phyloP scores from a whole-genome alignment of 1,139 yeast genomes.

The Kodamaea suecica region DNA sequence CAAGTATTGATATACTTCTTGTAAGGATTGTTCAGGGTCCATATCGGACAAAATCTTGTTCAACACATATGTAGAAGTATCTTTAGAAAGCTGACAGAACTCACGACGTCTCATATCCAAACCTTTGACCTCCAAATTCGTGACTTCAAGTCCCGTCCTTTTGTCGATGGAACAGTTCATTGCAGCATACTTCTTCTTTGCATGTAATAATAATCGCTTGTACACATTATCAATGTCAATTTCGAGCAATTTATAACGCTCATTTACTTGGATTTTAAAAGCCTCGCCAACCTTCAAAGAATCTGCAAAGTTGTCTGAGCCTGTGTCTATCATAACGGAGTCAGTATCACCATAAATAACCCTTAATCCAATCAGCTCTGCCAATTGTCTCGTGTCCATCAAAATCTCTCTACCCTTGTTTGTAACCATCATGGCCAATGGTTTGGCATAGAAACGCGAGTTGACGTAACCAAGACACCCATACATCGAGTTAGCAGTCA shows the following conservation, averaged over 20 bases:
- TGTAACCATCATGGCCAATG: slow-evolving; percentile 93
- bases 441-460: slow-evolving; percentile 93
- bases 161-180: slow-evolving; percentile 53
- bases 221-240: slow-evolving; percentile 95
- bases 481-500: slow-evolving; percentile 98
- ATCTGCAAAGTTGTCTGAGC: slow-evolving; percentile 62
- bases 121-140: slow-evolving; percentile 85
- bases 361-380: slow-evolving; percentile 75
- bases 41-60: slow-evolving; percentile 67
- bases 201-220: slow-evolving; percentile 78
- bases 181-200: slow-evolving; percentile 99
- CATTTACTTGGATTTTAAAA: slow-evolving; percentile 83
- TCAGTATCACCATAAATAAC: slow-evolving; percentile 99
- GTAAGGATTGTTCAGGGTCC: slow-evolving; percentile 76
- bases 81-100: slow-evolving; percentile 88
- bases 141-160: slow-evolving; percentile 48
- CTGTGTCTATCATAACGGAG: slow-evolving; percentile 97
- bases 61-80: slow-evolving; percentile 74
- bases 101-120: slow-evolving; percentile 97
- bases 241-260: slow-evolving; percentile 80
- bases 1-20: slow-evolving; percentile 69
- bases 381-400: slow-evolving; percentile 89
- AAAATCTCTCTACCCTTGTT: slow-evolving; percentile 94
- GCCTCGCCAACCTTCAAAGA: slow-evolving; percentile 83
- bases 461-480: slow-evolving; percentile 95